phyloP scores from a whole-genome alignment of 2,329 filamentous ascomycete genomes.

The Fusarium marasasianum region DNA sequence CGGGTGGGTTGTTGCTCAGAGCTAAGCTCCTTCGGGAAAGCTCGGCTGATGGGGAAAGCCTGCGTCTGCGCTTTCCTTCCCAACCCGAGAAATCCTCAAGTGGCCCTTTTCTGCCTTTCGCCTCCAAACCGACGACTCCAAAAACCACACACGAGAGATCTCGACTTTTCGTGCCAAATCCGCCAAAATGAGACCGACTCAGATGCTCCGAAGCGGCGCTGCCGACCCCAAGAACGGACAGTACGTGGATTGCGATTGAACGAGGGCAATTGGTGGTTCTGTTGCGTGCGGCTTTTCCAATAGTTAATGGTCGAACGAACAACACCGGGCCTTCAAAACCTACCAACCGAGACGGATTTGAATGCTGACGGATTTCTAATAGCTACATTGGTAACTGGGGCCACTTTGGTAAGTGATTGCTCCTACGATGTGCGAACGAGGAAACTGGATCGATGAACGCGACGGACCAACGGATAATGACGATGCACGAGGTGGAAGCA shows the following conservation, averaged over 20 bases:
- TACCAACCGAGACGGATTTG: conserved; percentile 11
- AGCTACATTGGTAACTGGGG: conserved; percentile 83
- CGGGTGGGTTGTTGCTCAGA: conserved; percentile 22
- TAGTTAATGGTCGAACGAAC: conserved; percentile 13
- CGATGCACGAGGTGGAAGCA: conserved; percentile 14
- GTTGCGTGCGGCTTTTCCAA: conserved; percentile 48
- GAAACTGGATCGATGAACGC: conserved; percentile 21
- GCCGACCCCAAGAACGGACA: conserved; percentile 50
- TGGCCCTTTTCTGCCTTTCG: conserved; percentile 41
- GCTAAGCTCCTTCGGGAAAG: conserved; percentile 50
- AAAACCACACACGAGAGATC: conserved; percentile 34
- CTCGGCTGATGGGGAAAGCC: conserved; percentile 45
- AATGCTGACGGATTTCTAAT: conserved; percentile 39
- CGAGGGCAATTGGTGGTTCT: conserved; percentile 32
- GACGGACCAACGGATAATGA: conserved; percentile 39
- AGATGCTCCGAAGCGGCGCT: conserved; percentile 47
- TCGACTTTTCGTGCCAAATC: conserved; percentile 34
- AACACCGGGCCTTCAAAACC: conserved; percentile 14
- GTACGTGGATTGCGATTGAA: conserved; percentile 44
- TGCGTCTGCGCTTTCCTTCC: conserved; percentile 41
- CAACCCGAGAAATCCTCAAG: conserved; percentile 43
- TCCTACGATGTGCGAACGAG: conserved; percentile 30
- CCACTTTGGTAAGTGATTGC: conserved; percentile 70
- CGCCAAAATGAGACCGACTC: conserved; percentile 55
- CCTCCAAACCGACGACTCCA: conserved; percentile 38